Evolutionary conservation across 805 yeast genomes (phyloP), one percentile per base, ranked within the genome.

Genomic region (Wickerhamomyces xylosicus): DNA sequence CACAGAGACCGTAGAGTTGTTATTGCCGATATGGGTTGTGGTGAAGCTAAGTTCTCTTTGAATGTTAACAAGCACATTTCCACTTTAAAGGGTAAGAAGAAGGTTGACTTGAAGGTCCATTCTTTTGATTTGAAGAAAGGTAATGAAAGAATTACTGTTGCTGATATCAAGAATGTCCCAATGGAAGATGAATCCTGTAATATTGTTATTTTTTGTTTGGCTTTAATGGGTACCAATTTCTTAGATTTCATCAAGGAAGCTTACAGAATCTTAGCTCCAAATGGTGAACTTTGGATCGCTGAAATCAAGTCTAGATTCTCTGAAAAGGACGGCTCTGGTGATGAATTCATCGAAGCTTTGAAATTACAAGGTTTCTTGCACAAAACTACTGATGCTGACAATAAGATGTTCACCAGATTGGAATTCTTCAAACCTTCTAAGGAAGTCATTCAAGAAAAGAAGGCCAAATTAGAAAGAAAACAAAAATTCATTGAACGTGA

Each of bases 21-120:
- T 3, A 72, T 92, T 42, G 97, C 97, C 0, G 98, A 92, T 63
- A 90, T 92, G 97, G 99, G 98, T 10, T 92, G 98, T 59, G 99
- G 98, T 40, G 98, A 92, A 60, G 98, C 97, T 0, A 83, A 84
- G 50, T 69, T 92, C 35, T 78, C 95, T 1, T 59, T 67, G 31
- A 84, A 86, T 49, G 70, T 85, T 37, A 66, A 66, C 37, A 66
- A 70, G 9, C 72, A 72, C 49, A 62, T 72, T 43, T 39, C 39
- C 25, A 55, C 54, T 25, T 58, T 62, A 43, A 62, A 62, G 38
- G 53, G 52, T 14, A 49, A 46, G 22, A 62, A 64, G 28, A 69
- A 67, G 40, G 53, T 76, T 39, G 68, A 71, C 37, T 66, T 79
- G 40, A 66, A 72, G 36, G 86, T 89, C 16, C 94, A 86, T 59